Conservation (phyloP, 192 early-diverging fungal species). For the Umbelopsis sp. region DNA sequence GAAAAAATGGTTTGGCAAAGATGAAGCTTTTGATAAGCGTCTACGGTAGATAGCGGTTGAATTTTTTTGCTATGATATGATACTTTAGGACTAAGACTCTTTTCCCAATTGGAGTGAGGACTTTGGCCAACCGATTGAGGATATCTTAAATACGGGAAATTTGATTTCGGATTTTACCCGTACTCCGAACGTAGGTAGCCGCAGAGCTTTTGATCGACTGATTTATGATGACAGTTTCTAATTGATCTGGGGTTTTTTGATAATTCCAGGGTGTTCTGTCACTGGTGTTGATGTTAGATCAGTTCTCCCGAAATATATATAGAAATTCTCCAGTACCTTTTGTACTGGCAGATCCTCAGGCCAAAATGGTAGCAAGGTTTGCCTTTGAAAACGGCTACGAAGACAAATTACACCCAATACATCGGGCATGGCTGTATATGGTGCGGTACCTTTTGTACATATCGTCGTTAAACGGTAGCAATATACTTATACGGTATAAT, state of each 20-base stretch:
- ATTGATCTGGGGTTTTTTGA: neutral
- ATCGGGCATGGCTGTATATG: conserved; percentile 24
- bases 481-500: neutral
- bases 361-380: neutral
- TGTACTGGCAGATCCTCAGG: conserved; percentile 17
- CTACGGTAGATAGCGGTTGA: neutral
- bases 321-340: conserved; percentile 13
- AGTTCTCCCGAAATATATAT: conserved; percentile 21
- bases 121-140: conserved; percentile 21
- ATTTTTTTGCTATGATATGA: neutral
- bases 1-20: conserved; percentile 13
- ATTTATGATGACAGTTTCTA: no score
- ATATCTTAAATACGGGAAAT: conserved; percentile 20
- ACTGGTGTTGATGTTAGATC: conserved; percentile 19
- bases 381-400: conserved; percentile 20
- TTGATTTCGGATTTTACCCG: conserved; percentile 2
- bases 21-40: conserved; percentile 16
- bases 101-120: neutral
- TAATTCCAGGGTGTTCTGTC: conserved; percentile 13
- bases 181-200: conserved; percentile 9
- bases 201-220: no score
- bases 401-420: conserved; percentile 4
- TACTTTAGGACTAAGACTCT: neutral
- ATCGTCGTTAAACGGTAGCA: neutral
- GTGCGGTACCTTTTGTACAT: neutral